phyloP scores from a whole-genome alignment of 2,329 filamentous ascomycete species.

The Aspergillus transmontanensis region DNA sequence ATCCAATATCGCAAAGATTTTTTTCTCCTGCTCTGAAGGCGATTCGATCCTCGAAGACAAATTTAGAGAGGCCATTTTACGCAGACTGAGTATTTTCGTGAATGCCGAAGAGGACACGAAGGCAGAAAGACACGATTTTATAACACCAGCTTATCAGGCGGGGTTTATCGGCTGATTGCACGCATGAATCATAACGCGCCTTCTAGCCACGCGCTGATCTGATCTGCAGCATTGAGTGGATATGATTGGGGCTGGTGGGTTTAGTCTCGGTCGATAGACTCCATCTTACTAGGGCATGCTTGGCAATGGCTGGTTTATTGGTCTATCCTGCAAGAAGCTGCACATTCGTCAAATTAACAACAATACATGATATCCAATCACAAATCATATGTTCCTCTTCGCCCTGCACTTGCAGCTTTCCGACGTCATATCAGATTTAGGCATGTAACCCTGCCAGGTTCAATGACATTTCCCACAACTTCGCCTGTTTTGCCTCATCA shows the following conservation, averaged over 20 bases:
- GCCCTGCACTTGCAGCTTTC: neutral
- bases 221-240: neutral
- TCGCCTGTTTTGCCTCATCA: constrained; percentile 10
- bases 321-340: neutral
- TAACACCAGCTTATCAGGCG: neutral
- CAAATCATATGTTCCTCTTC: neutral
- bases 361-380: neutral
- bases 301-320: neutral
- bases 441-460: neutral
- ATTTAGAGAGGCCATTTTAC: constrained; percentile 5
- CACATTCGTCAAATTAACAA: neutral
- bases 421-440: neutral
- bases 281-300: neutral
- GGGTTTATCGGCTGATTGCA: neutral
- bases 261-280: neutral
- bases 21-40: neutral
- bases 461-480: constrained; percentile 15
- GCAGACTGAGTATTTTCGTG: neutral
- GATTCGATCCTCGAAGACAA: neutral
- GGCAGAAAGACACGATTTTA: neutral
- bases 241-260: neutral
- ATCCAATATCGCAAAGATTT: constrained; percentile 5
- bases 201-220: neutral
- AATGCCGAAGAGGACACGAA: neutral
- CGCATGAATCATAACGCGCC: constrained; percentile 6